Base-by-base conservation (phyloP, 2,329 filamentous ascomycete genomes). In the Alternaria dauci region DNA sequence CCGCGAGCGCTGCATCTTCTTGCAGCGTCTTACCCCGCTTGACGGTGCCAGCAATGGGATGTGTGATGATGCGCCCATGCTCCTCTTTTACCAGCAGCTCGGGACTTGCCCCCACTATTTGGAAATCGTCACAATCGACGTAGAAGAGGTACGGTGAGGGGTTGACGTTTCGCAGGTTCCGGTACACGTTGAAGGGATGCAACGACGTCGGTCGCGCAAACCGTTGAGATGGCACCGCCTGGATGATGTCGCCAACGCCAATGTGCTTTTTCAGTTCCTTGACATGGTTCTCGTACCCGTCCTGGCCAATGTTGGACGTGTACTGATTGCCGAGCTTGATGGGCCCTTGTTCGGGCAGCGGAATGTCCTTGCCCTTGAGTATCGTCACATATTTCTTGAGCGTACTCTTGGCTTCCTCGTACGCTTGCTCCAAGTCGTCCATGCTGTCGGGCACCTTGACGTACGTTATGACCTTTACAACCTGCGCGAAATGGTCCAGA, bases 141-240 rank as follows among this genome's bases (percentile, higher is more conserved):
- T 94, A 99, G 84, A 99, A 99, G 36, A 99, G 88, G 80, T 99
- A 99, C 0, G 95, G 95, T 8, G 93, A 97, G 0, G 95, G 95
- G 77, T 99, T 99, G 74, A 98, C 92, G n/a, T 93, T 97, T 64
- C 95, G 92, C 38, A 99, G 86, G 77, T 97, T 93, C 55, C 94
- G 89, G 84, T 98, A 99, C 72, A 99, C 92, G 83, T 98, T 99
- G 85, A 98, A 99, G 0, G 95, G 94, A 79, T 99, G 95, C 43
- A 99, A 84, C 57, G 88, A 89, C 3, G 95, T 99, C 14, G 94
- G 94, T 28, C 94, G 88, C 8, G 94, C 90, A 75, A 98, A 92
- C 53, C 95, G 89, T 81, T 99, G 95, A 42, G 93, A 97, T 2
- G 95, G 95, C 16, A 99, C 95, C 1, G 93, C 93, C 79, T 99